phyloP scores from a whole-genome alignment of 371 early-diverging fungal genomes.

The Mortierella sp. region DNA sequence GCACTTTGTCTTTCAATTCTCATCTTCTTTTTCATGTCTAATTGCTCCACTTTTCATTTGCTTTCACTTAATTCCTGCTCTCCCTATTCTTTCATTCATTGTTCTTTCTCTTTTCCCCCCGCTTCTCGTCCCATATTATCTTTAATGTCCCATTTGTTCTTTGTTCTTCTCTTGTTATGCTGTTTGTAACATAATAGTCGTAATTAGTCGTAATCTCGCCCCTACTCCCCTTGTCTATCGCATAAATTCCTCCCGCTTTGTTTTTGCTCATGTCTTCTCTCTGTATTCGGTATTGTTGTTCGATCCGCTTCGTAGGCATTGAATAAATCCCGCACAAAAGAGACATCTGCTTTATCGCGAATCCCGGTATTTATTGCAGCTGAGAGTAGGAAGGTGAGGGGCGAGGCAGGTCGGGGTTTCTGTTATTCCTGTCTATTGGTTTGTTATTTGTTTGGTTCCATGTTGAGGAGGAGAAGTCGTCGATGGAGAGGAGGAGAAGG shows the following conservation, averaged over 20 bases:
- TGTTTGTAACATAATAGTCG: background rate
- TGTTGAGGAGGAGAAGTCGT: background rate
- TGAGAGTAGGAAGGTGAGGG: background rate
- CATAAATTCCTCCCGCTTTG: background rate
- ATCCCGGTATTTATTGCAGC: background rate
- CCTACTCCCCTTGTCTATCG: too few relatives aligned
- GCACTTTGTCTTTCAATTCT: background rate
- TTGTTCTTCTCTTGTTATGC: background rate
- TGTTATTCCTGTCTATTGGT: constrained; percentile 4
- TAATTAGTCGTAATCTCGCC: background rate
- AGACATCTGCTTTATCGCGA: background rate
- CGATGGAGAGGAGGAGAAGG: background rate
- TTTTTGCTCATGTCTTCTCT: background rate
- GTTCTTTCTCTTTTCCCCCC: background rate
- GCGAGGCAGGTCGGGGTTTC: background rate
- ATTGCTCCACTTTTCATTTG: background rate
- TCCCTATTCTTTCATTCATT: background rate
- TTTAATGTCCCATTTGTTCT: background rate
- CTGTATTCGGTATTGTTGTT: background rate
- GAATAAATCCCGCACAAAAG: too few relatives aligned
- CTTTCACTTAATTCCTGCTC: background rate
- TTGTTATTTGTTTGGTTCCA: background rate
- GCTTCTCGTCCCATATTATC: background rate
- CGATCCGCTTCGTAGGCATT: too few relatives aligned
- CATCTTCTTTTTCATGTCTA: background rate